Evolutionary conservation across 441 rosid genomes (phyloP), one percentile per base, ranked within the genome.

Genomic region (Breynia disticha): DNA sequence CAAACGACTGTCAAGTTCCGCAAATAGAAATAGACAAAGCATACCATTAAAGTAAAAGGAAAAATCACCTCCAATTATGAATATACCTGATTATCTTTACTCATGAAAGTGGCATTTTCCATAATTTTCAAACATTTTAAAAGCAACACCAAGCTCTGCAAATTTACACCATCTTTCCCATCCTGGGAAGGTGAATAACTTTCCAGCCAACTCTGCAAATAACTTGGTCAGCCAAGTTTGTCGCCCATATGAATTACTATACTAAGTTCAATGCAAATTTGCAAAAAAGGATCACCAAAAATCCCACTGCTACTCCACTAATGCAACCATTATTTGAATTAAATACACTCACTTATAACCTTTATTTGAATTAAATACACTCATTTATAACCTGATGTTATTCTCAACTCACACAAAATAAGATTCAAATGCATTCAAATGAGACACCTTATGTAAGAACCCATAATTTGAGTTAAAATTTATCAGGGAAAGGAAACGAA

Each of bases 81-180:
- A 22, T 11, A 47, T 72, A 90, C 99, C 91, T 94, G 99, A 72
- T 94, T 94, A 52, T 90, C 96, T 64, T 83, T 79, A 67, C 99
- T 94, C 10, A 90, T 81, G 72, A 90, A 90, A 48, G 96, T 86
- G 52, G 96, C 96, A 78, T 94, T 94, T 75, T 94, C 99, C 97
- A 94, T 87, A 68, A 90, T 87, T 76, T 78, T 88, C 72, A 88
- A 70, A 75, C 90, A 86, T 79, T 82, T 91, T 44, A 81, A 63
- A 46, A 91, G 94, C 55, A 83, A 66, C 56, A 72, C 69, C 54
- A 79, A 69, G 73, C 76, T 79, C 59, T 76, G 76, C 67, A 70
- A 65, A 69, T 68, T 57, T 55, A 46, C 20, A 41, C 69, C 71
- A 73, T 65, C 73, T 67, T 71, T 78, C 52, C 53, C 68, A 60